These are phyloP conservation scores for Oryza longistaminata DNA, from an alignment of 176 grass and related monocot genomes.

Conservation along the genomic window DNA sequence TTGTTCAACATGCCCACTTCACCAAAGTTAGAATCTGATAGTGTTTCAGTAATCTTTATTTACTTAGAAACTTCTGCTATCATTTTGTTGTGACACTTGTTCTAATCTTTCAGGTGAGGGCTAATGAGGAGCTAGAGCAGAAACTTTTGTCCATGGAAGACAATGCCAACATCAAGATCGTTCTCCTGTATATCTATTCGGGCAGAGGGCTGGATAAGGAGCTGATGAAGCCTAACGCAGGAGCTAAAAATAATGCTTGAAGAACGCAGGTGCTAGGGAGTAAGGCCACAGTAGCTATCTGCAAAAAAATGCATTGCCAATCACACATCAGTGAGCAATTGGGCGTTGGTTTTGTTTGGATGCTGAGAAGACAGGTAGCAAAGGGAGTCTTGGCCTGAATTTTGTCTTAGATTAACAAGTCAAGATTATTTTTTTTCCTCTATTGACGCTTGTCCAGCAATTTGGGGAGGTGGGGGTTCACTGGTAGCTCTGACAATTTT, in stretches of 20 bases:
- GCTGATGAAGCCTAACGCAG: not conserved
- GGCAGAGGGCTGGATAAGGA: conserved; percentile 33
- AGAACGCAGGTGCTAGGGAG: conserved; percentile 24
- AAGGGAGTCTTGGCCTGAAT: conserved; percentile 49
- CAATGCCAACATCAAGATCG: conserved; percentile 35
- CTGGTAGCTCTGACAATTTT: conserved; percentile 59
- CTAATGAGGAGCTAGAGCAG: conserved; percentile 40
- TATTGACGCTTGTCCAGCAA: conserved; percentile 32
- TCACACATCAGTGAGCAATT: not conserved
- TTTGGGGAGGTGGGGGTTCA: conserved; percentile 43
- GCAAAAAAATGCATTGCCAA: conserved; percentile 24
- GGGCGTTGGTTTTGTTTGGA: conserved; percentile 23
- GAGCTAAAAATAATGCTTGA: conserved; percentile 3
- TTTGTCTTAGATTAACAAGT: conserved; percentile 44
- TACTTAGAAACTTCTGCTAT: not conserved
- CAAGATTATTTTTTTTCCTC: conserved; percentile 27
- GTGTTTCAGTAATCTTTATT: not conserved
- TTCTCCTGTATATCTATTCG: conserved; percentile 35
- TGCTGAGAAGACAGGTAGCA: conserved; percentile 29
- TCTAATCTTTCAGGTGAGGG: conserved; percentile 41
- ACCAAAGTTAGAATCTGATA: not conserved
- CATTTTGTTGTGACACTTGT: conserved; percentile 27
- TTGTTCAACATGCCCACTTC: conserved; percentile 9
- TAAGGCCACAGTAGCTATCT: conserved; percentile 8
- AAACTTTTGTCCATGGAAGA: conserved; percentile 50